Evolutionary conservation across 257 asterid species (phyloP), one percentile per base, ranked within the genome.

Genomic region (Solanum virginianum): DNA sequence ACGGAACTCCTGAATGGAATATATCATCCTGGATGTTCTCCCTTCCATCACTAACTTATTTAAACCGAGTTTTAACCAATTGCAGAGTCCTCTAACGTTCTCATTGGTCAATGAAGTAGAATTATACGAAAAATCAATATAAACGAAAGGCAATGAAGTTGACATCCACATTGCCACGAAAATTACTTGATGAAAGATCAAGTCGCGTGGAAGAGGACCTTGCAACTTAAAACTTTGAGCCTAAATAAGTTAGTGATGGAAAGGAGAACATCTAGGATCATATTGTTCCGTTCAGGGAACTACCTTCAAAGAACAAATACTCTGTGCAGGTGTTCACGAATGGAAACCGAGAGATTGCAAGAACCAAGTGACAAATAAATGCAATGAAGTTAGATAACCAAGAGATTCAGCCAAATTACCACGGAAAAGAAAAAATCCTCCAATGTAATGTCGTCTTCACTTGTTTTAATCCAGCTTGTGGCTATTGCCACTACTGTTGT

Each of bases 381-480:
- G 81, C 10, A 75, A 53, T 4, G 82, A 75, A 49, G 82, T 9
- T 75, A 75, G 12, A 5, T 49, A 49, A 36, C 82, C 82, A 75
- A 75, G 82, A 49, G 82, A 75, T 75, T 75, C 62, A 22, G 43
- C 22, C 82, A 49, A 75, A 49, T 24, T 24, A 75, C 82, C 62
- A 51, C 24, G 68, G n/a, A 60, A 71, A 70, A 36, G 39, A 68
- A 55, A 55, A 10, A 41, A 4, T 49, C 82, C 83, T 57, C 13
- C 55, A 15, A 41, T 0, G 32, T 24, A 47, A 8, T 17, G 22
- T 14, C 47, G 63, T 41, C 60, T 18, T 80, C 53, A 81, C 9
- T 63, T 84, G 70, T 80, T 41, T 85, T 80, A 92, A 70, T 91
- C 97, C 51, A 70, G 80, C 90, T 92, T 94, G 86, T 77, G 20